Conservation (phyloP, 1,139 yeast species). For the Suhomyces guaymorum region DNA sequence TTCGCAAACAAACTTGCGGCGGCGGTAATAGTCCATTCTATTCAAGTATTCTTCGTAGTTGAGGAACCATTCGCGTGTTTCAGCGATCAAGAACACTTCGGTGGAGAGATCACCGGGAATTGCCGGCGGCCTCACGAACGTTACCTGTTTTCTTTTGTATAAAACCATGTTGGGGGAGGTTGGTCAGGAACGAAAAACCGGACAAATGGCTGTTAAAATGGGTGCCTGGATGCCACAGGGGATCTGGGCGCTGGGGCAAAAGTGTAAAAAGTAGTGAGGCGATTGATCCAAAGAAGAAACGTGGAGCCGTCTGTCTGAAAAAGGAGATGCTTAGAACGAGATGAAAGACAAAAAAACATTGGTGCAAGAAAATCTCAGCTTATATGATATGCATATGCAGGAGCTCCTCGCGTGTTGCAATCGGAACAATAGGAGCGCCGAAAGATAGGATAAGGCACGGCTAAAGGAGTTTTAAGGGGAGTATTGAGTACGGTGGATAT, state of each 20-base stretch:
- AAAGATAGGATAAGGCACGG: not conserved
- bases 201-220: not conserved
- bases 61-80: conserved; percentile 85
- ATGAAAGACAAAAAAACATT: conserved; percentile 3
- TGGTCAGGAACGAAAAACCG: not conserved
- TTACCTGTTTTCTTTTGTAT: conserved; percentile 70
- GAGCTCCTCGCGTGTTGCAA: conserved; percentile 3
- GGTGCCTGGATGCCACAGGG: not conserved
- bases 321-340: not conserved
- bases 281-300: not conserved
- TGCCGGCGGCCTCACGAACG: conserved; percentile 54
- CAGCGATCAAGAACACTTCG: conserved; percentile 75
- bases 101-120: conserved; percentile 54
- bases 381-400: conserved; percentile 7
- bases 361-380: conserved; percentile 6
- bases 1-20: conserved; percentile 88
- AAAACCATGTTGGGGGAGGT: conserved; percentile 49
- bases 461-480: not conserved
- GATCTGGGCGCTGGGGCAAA: not conserved
- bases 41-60: conserved; percentile 72
- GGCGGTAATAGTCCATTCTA: conserved; percentile 68
- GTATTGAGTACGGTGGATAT: too few species aligned
- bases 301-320: not conserved
- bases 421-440: conserved; percentile 1
- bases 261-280: too few species aligned